phyloP scores from a whole-genome alignment of 441 rosid genomes.

The Metrosideros polymorpha region DNA sequence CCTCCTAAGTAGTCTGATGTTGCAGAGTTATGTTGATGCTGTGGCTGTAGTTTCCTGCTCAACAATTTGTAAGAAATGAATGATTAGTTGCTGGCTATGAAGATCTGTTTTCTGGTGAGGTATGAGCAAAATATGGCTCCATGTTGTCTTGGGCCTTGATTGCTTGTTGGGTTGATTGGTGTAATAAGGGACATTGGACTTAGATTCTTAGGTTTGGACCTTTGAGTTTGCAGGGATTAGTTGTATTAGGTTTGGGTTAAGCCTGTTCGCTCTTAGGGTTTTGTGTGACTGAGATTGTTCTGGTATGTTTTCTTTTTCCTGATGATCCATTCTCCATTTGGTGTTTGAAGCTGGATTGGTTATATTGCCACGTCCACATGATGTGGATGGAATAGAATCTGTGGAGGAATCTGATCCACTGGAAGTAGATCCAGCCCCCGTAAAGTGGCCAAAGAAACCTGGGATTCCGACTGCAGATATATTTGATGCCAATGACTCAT shows the following conservation, averaged over 20 bases:
- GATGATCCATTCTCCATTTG: constrained; percentile 1
- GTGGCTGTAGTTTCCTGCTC: too few relatives aligned
- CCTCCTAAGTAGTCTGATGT: not conserved
- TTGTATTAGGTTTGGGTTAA: not conserved
- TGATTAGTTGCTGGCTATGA: not conserved
- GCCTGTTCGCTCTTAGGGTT: not conserved
- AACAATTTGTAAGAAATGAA: too few relatives aligned
- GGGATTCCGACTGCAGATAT: constrained; percentile 42
- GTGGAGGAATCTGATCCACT: constrained; percentile 19
- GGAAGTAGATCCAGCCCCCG: constrained; percentile 33
- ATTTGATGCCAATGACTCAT: constrained; percentile 74
- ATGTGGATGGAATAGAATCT: constrained; percentile 23
- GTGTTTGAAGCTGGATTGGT: constrained; percentile 70
- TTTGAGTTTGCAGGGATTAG: not conserved
- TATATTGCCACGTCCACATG: constrained; percentile 42
- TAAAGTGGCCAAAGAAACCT: constrained; percentile 66
- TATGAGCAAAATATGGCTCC: not conserved
- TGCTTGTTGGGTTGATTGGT: not conserved
- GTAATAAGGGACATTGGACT: not conserved
- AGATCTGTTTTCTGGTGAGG: not conserved
- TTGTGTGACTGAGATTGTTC: not conserved
- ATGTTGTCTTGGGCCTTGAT: not conserved
- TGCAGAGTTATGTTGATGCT: not conserved
- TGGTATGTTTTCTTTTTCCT: not conserved
- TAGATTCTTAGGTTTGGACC: not conserved